Conservation (phyloP, 345 rosid species). For the Triadica sebifera region DNA sequence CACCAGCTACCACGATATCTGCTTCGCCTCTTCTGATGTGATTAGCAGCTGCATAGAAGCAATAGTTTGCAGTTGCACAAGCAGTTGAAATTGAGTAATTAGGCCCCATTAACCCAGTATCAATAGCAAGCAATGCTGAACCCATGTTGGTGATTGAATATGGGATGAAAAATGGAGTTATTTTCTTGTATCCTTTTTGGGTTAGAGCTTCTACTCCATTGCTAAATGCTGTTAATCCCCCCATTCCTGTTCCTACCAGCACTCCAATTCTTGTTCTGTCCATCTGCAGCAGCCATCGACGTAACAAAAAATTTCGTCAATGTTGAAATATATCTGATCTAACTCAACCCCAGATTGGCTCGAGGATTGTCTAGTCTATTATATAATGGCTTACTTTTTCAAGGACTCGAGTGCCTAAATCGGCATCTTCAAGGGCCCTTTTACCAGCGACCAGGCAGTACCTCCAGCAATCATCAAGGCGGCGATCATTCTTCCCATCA, state of each 20-base stretch:
- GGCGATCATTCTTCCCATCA: constrained; percentile 61
- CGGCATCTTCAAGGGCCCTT: constrained; percentile 55
- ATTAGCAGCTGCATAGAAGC: constrained; percentile 58
- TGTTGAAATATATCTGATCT: not conserved
- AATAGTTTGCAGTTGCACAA: constrained; percentile 63
- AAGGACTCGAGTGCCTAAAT: constrained; percentile 46
- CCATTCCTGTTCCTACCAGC: constrained; percentile 67
- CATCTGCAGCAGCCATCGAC: constrained; percentile 33
- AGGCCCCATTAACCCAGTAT: constrained; percentile 64
- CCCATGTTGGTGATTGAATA: constrained; percentile 66
- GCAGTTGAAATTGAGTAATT: constrained; percentile 68
- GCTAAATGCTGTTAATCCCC: constrained; percentile 55
- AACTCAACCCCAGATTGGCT: not conserved
- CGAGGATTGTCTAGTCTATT: not conserved
- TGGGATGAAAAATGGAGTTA: constrained; percentile 61
- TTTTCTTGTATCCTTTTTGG: constrained; percentile 56
- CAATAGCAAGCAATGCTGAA: constrained; percentile 61
- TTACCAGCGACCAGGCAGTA: constrained; percentile 66
- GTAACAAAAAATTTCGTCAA: not conserved
- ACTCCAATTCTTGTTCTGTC: constrained; percentile 59
- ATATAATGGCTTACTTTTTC: constrained; percentile 35
- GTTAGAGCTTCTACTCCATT: constrained; percentile 51
- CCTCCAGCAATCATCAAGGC: constrained; percentile 69
- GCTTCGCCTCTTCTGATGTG: constrained; percentile 69
- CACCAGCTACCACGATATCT: constrained; percentile 61